A percentile compares a stretch with the other conserved stretches of the same genome.
These are phyloP conservation scores for Blastocladiella britannica DNA, from an alignment of 192 early-diverging fungal species.

Conservation along the genomic window DNA sequence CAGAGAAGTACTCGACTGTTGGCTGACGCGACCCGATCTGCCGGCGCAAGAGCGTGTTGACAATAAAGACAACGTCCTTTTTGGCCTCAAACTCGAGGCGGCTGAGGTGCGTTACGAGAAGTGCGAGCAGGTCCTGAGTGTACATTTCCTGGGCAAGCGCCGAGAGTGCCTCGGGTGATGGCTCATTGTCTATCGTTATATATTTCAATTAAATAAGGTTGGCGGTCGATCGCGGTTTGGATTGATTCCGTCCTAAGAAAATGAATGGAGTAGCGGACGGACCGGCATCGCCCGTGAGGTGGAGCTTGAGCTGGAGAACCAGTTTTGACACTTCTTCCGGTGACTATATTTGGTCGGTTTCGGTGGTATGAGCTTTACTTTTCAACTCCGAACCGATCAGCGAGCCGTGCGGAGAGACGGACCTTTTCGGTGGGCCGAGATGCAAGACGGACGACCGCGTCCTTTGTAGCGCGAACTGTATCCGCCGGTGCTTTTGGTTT, in stretches of 20 bases:
- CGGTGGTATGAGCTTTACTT: too few relatives aligned
- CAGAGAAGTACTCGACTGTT: slow-evolving; percentile 85
- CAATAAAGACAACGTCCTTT: slow-evolving; percentile 95
- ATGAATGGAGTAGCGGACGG: not conserved
- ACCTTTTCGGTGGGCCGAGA: too few relatives aligned
- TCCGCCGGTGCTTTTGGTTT: too few relatives aligned
- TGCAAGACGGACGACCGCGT: too few relatives aligned
- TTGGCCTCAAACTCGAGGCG: slow-evolving; percentile 79
- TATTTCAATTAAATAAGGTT: slow-evolving; percentile 2
- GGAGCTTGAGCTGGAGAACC: too few relatives aligned
- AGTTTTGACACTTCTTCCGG: too few relatives aligned
- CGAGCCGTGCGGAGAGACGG: too few relatives aligned
- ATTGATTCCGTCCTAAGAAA: not conserved
- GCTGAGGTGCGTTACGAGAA: slow-evolving; percentile 71
- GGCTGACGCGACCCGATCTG: slow-evolving; percentile 87
- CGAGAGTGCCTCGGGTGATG: slow-evolving; percentile 70
- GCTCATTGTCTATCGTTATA: slow-evolving; percentile 53
- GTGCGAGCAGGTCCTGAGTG: slow-evolving; percentile 69
- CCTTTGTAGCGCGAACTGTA: too few relatives aligned
- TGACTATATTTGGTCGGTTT: too few relatives aligned
- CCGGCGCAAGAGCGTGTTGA: slow-evolving; percentile 85
- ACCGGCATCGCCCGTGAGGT: slow-evolving; percentile 1
- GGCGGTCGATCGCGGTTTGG: not conserved
- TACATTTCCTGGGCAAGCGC: slow-evolving; percentile 93
- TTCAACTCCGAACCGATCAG: too few relatives aligned